phyloP scores from a whole-genome alignment of 805 yeast genomes.

The Candida loeiensis region DNA sequence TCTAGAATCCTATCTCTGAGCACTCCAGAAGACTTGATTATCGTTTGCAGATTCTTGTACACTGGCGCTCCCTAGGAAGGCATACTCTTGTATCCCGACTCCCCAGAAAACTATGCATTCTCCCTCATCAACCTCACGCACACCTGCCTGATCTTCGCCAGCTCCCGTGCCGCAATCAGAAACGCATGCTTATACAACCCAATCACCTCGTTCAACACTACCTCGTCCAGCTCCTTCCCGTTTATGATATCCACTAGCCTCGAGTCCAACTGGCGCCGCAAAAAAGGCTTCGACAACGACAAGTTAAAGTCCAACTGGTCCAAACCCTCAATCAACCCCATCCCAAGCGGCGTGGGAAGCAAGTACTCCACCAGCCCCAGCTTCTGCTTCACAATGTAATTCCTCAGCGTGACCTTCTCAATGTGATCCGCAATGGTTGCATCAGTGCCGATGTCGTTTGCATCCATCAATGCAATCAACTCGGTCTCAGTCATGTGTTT shows the following conservation, averaged over 20 bases:
- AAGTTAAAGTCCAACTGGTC: conserved; percentile 71
- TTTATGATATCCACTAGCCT: conserved; percentile 64
- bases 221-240: conserved; percentile 52
- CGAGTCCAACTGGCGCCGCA: conserved; percentile 72
- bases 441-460: conserved; percentile 96
- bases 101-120: conserved; percentile 4
- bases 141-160: conserved; percentile 5
- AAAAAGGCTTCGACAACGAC: conserved; percentile 83
- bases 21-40: no score
- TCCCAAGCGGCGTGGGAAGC: conserved; percentile 79
- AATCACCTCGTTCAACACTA: conserved; percentile 55
- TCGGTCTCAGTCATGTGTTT: conserved; percentile 86
- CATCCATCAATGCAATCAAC: conserved; percentile 89
- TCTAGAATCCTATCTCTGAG: no score
- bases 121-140: conserved; percentile 8
- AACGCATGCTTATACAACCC: conserved; percentile 61
- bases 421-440: conserved; percentile 99
- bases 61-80: no score
- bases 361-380: conserved; percentile 42
- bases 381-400: conserved; percentile 54
- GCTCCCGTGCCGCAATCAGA: conserved; percentile 11
- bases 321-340: conserved; percentile 85
- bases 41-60: no score
- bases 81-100: no score
- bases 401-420: conserved; percentile 66